A percentile compares a stretch with the other conserved stretches of the same genome.
Evolutionary conservation across 768 basidiomycete genomes (phyloP).

Genomic region (Boletus eberwhitei): DNA sequence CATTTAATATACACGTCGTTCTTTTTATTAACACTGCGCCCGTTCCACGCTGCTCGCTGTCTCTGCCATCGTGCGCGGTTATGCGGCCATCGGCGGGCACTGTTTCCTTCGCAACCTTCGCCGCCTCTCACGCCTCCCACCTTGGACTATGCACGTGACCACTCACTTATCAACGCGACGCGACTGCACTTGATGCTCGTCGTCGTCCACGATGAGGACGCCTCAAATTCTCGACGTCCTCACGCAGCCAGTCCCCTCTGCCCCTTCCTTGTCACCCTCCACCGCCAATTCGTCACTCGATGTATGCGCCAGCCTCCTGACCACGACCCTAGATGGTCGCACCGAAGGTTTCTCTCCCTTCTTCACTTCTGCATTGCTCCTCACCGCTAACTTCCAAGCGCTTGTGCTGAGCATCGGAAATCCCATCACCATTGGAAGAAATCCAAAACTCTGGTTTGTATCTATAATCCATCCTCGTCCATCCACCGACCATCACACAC

Average conservation of each 20-base stretch:
- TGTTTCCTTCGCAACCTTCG: conserved; percentile 13
- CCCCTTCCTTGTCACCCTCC: conserved; percentile 17
- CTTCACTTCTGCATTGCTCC: not conserved
- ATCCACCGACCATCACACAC: conserved; percentile 1
- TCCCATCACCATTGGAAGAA: conserved; percentile 68
- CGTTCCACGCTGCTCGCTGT: conserved; percentile 4
- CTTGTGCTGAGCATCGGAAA: conserved; percentile 58
- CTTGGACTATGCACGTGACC: conserved; percentile 12
- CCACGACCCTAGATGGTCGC: conserved; percentile 52
- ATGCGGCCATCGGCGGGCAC: conserved; percentile 2
- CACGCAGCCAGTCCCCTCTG: conserved; percentile 31
- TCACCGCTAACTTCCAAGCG: conserved; percentile 36
- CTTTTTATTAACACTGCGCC: conserved; percentile 5
- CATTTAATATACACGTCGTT: not conserved
- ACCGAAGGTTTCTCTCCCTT: conserved; percentile 51
- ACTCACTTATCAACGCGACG: conserved; percentile 7
- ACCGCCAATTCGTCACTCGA: conserved; percentile 14
- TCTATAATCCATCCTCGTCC: not conserved
- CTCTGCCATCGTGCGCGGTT: conserved; percentile 7
- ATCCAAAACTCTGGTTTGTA: conserved; percentile 60
- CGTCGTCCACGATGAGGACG: conserved; percentile 17
- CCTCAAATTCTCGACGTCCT: conserved; percentile 15
- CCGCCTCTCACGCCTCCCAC: not conserved
- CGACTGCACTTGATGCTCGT: not conserved
- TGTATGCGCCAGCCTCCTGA: conserved; percentile 75